Conservation (phyloP, 192 early-diverging fungal species). For the Mortierella alpina region DNA sequence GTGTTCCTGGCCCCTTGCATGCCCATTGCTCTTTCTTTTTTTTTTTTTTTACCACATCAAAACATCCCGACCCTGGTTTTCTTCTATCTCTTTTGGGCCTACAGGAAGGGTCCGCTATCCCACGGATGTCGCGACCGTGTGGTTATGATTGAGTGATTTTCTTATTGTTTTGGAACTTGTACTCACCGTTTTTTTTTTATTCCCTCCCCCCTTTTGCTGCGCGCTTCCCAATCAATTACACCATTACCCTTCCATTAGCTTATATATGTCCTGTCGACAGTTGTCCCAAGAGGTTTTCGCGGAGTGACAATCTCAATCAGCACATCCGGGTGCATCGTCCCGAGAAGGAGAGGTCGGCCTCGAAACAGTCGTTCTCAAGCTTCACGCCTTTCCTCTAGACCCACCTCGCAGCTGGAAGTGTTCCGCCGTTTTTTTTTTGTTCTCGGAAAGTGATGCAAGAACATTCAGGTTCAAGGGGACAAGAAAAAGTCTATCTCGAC, state of each 20-base stretch:
- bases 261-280: slow-evolving; percentile 52
- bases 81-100: too few relatives aligned
- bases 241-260: slow-evolving; percentile 50
- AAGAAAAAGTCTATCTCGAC: too few relatives aligned
- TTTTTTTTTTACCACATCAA: too few relatives aligned
- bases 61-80: too few relatives aligned
- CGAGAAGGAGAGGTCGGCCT: slow-evolving; percentile 24
- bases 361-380: slow-evolving; percentile 14
- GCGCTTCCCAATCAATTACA: not conserved
- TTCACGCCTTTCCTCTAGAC: slow-evolving; percentile 17
- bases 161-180: not conserved
- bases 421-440: too few relatives aligned
- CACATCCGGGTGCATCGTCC: slow-evolving; percentile 66
- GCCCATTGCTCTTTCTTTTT: too few relatives aligned
- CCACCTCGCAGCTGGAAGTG: too few relatives aligned
- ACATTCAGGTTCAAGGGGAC: too few relatives aligned
- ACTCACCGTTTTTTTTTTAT: not conserved
- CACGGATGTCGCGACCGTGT: too few relatives aligned
- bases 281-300: slow-evolving; percentile 64
- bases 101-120: too few relatives aligned
- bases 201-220: not conserved
- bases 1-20: not conserved
- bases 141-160: not conserved
- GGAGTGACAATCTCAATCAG: slow-evolving; percentile 67
- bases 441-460: not conserved